Conservation (phyloP, 208 protist genomes). For the Wallacemonas sp. region DNA sequence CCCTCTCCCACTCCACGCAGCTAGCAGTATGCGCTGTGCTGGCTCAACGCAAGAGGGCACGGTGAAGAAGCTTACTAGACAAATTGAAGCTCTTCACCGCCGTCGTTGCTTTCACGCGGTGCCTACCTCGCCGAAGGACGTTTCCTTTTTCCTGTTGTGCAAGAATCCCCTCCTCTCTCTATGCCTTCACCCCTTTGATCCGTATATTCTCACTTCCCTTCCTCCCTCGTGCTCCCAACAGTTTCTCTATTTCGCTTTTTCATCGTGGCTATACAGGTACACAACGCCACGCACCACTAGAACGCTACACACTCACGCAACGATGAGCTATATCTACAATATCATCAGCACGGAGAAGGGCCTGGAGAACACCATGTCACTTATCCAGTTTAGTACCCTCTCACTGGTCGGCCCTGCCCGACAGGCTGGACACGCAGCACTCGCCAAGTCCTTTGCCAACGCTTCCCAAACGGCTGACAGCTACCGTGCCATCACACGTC, state of each 20-base stretch:
- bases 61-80: too few relatives aligned
- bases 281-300: neutral
- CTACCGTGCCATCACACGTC: conserved; percentile 86
- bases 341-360: conserved; percentile 69
- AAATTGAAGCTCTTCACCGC: too few relatives aligned
- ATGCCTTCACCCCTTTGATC: too few relatives aligned
- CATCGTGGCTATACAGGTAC: neutral
- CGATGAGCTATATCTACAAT: conserved; percentile 45
- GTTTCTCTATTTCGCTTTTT: neutral
- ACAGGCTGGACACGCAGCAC: conserved; percentile 36
- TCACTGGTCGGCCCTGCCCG: conserved; percentile 50
- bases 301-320: conserved; percentile 3
- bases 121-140: too few relatives aligned
- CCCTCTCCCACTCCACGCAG: too few relatives aligned
- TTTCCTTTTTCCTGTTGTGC: too few relatives aligned
- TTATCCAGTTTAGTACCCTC: conserved; percentile 84
- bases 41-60: too few relatives aligned
- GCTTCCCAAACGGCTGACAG: conserved; percentile 75
- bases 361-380: conserved; percentile 84
- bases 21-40: too few relatives aligned
- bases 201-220: too few relatives aligned
- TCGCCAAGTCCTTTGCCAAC: conserved; percentile 64
- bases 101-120: too few relatives aligned
- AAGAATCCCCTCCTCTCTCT: too few relatives aligned
- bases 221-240: too few relatives aligned